These are phyloP conservation scores for Alliaria petiolata DNA, from an alignment of 345 rosid genomes.

Conservation along the genomic window DNA sequence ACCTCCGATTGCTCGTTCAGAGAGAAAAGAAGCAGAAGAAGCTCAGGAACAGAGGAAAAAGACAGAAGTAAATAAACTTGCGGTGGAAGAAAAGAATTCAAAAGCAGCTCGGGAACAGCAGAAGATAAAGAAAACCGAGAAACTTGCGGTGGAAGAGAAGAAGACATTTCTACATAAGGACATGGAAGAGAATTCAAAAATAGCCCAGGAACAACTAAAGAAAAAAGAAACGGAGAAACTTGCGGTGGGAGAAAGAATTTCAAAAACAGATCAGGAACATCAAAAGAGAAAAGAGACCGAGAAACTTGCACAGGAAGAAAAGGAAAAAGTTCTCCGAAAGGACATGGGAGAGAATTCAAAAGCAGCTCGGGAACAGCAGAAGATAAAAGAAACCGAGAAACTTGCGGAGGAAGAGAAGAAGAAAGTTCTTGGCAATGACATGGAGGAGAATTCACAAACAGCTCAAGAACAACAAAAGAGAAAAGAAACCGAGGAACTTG, in stretches of 20 bases:
- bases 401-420: no score
- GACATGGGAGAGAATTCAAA: no score
- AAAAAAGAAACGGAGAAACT: conserved; percentile 17
- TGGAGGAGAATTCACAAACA: conserved; percentile 13
- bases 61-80: conserved; percentile 22
- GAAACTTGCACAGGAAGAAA: conserved; percentile 7
- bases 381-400: no score
- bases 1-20: conserved; percentile 4
- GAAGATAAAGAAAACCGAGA: no score
- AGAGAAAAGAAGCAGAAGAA: neutral
- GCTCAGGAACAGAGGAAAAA: conserved; percentile 18
- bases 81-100: no score
- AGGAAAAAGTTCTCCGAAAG: conserved; percentile 15
- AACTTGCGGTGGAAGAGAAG: conserved; percentile 15
- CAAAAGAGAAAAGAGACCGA: neutral
- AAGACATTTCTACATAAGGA: no score
- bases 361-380: no score
- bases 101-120: no score
- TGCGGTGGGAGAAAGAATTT: conserved; percentile 20
- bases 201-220: conserved; percentile 3
- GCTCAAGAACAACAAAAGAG: conserved; percentile 2
- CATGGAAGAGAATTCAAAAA: neutral
- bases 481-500: conserved; percentile 17
- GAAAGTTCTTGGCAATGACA: no score
- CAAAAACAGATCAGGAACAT: neutral